Evolutionary conservation across 805 yeast species (phyloP).

Genomic region (Saturnispora serradocipensis): DNA sequence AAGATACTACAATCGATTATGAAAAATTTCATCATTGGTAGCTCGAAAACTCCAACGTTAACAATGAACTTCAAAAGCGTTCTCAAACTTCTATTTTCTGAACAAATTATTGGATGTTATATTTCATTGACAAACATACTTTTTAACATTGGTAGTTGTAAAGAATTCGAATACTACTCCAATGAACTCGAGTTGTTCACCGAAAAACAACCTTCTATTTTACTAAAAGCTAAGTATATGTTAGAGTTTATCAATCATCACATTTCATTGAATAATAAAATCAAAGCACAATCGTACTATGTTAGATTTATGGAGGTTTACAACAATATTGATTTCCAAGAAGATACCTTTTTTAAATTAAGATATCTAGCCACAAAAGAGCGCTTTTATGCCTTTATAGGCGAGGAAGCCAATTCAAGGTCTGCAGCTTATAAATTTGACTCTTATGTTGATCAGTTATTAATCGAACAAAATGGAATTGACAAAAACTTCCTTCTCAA

Average conservation of each 20-base stretch:
- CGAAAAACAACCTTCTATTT: slow-evolving; percentile 22
- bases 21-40: slow-evolving; percentile 28
- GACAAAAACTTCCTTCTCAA: slow-evolving; percentile 1
- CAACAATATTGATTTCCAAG: not conserved
- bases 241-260: slow-evolving; percentile 19
- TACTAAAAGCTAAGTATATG: slow-evolving; percentile 15
- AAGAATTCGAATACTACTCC: slow-evolving; percentile 47
- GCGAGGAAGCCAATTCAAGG: not conserved
- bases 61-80: slow-evolving; percentile 16
- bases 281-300: slow-evolving; percentile 12
- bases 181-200: slow-evolving; percentile 39
- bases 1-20: slow-evolving; percentile 46
- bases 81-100: slow-evolving; percentile 31
- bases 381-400: not conserved
- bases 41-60: slow-evolving; percentile 12
- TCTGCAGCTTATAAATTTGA: slow-evolving; percentile 1
- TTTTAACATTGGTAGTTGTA: slow-evolving; percentile 44
- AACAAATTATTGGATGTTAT: slow-evolving; percentile 31
- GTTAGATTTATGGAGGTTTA: not conserved
- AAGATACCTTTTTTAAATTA: not conserved
- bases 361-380: slow-evolving; percentile 1
- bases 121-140: slow-evolving; percentile 31
- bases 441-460: not conserved
- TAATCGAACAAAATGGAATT: not conserved
- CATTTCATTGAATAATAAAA: slow-evolving; percentile 12